A percentile compares a stretch with the other conserved stretches of the same genome.
These are phyloP conservation scores for Climacium dendroides DNA, from an alignment of 225 moss, liverwort and hornwort species.

Conservation along the genomic window DNA sequence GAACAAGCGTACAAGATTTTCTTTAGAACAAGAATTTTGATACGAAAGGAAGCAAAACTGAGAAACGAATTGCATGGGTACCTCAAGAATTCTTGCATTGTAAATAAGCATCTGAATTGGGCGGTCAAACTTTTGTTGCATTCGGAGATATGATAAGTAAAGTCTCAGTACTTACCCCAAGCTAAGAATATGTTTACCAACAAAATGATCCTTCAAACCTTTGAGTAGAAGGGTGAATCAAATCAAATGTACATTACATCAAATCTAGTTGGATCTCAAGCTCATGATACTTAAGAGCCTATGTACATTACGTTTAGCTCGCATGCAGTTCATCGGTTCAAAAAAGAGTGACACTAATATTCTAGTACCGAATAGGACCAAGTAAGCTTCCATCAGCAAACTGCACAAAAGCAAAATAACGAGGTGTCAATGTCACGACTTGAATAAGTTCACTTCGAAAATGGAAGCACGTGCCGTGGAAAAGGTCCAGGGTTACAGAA, in stretches of 20 bases:
- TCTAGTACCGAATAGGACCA: conserved; percentile 78
- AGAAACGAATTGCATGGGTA: neutral
- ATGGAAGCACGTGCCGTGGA: neutral
- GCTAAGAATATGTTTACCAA: neutral
- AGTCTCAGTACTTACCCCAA: neutral
- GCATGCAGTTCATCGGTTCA: neutral
- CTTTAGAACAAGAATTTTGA: neutral
- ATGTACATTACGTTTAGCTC: conserved; percentile 3
- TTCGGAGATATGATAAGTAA: neutral
- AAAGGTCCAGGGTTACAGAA: neutral
- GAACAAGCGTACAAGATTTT: neutral
- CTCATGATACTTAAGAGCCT: neutral
- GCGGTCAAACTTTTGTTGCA: too few relatives aligned
- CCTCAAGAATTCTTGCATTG: neutral
- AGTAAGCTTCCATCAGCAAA: conserved; percentile 77
- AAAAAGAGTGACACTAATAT: neutral
- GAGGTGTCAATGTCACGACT: neutral
- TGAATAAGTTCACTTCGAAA: neutral
- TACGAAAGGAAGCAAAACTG: neutral
- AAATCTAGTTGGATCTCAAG: neutral
- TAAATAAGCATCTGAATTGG: neutral
- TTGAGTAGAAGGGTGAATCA: neutral
- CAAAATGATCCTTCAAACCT: neutral
- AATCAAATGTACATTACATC: neutral
- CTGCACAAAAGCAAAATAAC: conserved; percentile 19